phyloP scores from a whole-genome alignment of 2,329 filamentous ascomycete species.

The Arthrobotrys iridis region DNA sequence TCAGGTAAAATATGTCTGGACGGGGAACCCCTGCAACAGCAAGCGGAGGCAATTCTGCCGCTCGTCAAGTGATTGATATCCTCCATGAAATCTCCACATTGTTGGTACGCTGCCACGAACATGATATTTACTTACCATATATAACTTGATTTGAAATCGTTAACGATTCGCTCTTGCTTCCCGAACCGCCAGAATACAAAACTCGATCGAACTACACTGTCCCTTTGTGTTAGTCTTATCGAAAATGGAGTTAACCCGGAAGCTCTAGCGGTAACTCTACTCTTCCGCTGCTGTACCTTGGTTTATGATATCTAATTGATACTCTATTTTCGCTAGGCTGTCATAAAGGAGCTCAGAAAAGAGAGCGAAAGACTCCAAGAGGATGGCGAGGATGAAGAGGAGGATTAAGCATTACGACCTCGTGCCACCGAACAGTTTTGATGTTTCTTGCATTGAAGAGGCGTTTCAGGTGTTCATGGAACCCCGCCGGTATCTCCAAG shows the following conservation, averaged over 20 bases:
- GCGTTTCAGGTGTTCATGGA: not conserved
- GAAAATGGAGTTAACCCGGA: slow-evolving; percentile 98
- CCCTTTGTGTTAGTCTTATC: slow-evolving; percentile 94
- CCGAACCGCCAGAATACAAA: slow-evolving; percentile 78
- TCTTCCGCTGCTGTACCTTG: not conserved
- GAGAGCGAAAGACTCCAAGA: slow-evolving; percentile 64
- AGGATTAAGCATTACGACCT: not conserved
- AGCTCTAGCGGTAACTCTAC: slow-evolving; percentile 81
- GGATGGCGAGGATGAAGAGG: slow-evolving; percentile 17
- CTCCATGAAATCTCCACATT: slow-evolving; percentile 87
- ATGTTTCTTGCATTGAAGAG: not conserved
- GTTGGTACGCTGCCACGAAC: slow-evolving; percentile 76
- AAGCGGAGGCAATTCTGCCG: slow-evolving; percentile 65
- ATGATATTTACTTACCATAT: too few relatives aligned
- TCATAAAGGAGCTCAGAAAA: slow-evolving; percentile 70
- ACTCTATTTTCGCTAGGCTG: slow-evolving; percentile 63
- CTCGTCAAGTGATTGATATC: slow-evolving; percentile 83
- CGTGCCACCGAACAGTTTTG: not conserved
- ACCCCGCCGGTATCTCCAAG: not conserved
- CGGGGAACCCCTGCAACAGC: slow-evolving; percentile 32
- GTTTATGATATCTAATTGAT: not conserved
- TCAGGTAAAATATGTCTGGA: slow-evolving; percentile 28
- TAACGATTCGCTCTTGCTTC: not conserved
- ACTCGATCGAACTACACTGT: slow-evolving; percentile 87
- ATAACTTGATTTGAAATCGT: not conserved